A percentile compares a stretch with the other conserved stretches of the same genome.
These are phyloP conservation scores for Hanseniaspora lindneri DNA, from an alignment of 805 yeast genomes.

Conservation along the genomic window DNA sequence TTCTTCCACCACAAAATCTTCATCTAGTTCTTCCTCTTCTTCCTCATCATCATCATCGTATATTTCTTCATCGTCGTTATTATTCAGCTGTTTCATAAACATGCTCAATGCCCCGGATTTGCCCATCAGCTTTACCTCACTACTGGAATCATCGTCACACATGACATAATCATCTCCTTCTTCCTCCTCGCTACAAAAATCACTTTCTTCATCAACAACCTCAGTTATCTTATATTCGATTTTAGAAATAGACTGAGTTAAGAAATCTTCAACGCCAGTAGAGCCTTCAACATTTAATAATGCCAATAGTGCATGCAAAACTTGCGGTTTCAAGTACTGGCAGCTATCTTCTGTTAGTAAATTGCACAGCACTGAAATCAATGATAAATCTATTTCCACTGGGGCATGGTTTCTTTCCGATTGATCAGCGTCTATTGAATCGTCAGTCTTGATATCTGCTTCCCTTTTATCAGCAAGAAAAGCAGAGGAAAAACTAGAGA, in stretches of 20 bases:
- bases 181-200: constrained; percentile 16
- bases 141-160: constrained; percentile 2
- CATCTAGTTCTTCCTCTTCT: not conserved
- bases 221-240: constrained; percentile 7
- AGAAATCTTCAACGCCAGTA: constrained; percentile 18
- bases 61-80: not conserved
- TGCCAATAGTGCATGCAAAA: constrained; percentile 68
- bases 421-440: not conserved
- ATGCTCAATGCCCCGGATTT: constrained; percentile 11
- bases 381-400: constrained; percentile 43
- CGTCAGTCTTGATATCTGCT: constrained; percentile 6
- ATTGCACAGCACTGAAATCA: constrained; percentile 44
- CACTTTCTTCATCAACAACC: constrained; percentile 12
- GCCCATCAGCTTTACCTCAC: constrained; percentile 3
- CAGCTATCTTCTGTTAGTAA: constrained; percentile 52
- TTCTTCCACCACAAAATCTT: constrained; percentile 11
- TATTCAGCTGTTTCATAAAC: constrained; percentile 12
- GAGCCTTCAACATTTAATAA: constrained; percentile 48
- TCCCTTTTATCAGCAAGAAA: constrained; percentile 5
- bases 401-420: not conserved
- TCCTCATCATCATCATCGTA: not conserved
- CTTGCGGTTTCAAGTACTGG: constrained; percentile 67
- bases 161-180: constrained; percentile 25
- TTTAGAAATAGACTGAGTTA: constrained; percentile 5
- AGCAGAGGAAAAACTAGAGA: constrained; percentile 8